Evolutionary conservation across 768 basidiomycete species (phyloP).

Genomic region (Podaxis rugospora): DNA sequence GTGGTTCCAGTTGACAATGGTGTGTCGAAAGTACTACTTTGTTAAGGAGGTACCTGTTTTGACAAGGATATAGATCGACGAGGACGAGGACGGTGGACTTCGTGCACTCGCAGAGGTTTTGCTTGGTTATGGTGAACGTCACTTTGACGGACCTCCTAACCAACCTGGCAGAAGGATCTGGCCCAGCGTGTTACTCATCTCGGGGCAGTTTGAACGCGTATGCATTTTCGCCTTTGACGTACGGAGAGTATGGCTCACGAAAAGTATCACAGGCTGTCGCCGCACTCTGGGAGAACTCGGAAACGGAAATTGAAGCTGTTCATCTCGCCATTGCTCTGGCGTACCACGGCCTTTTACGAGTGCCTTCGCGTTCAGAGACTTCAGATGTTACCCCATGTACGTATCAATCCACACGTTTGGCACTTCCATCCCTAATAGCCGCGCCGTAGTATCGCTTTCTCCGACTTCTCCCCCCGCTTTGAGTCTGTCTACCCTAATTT

Average conservation of each 20-base stretch:
- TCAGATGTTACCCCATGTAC: slow-evolving; percentile 81
- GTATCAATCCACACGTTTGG: slow-evolving; percentile 21
- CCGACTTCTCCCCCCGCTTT: slow-evolving; percentile 68
- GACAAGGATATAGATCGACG: slow-evolving; percentile 51
- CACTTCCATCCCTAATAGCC: neutral
- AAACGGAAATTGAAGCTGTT: slow-evolving; percentile 89
- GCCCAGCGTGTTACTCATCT: slow-evolving; percentile 83
- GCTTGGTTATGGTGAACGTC: slow-evolving; percentile 74
- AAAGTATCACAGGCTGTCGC: slow-evolving; percentile 67
- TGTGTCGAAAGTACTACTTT: slow-evolving; percentile 18
- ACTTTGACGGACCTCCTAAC: slow-evolving; percentile 68
- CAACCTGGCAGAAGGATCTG: slow-evolving; percentile 66
- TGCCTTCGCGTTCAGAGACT: slow-evolving; percentile 76
- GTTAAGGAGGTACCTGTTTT: neutral
- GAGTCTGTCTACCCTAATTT: slow-evolving; percentile 79
- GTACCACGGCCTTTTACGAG: slow-evolving; percentile 88
- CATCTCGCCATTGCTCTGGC: slow-evolving; percentile 89
- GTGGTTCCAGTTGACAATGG: slow-evolving; percentile 94
- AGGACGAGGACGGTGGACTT: slow-evolving; percentile 77
- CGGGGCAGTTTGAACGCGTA: slow-evolving; percentile 92
- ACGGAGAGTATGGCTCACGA: neutral
- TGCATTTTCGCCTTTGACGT: slow-evolving; percentile 17
- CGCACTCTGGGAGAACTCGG: slow-evolving; percentile 81
- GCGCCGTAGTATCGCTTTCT: slow-evolving; percentile 56
- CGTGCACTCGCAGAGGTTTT: slow-evolving; percentile 71